Percentiles rank a stretch among this genome's conserved stretches.
These are phyloP conservation scores for Pleurotus eryngii DNA, from an alignment of 768 basidiomycete species.

Conservation along the genomic window DNA sequence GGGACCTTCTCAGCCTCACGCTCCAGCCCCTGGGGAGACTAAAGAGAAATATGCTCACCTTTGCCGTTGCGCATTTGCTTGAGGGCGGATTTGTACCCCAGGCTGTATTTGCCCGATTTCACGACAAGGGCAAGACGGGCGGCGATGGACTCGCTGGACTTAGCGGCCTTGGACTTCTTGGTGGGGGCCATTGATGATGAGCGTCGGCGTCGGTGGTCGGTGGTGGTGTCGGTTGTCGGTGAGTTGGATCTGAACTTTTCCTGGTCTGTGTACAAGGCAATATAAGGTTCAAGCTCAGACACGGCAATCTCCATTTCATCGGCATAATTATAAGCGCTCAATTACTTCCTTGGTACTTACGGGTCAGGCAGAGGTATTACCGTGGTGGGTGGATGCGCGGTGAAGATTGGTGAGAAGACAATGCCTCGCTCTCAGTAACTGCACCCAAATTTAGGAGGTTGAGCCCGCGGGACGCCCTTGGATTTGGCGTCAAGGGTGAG, in stretches of 20 bases:
- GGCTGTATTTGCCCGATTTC: conserved; percentile 96
- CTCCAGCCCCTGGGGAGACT: conserved; percentile 88
- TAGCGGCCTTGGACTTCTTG: conserved; percentile 93
- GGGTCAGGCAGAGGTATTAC: too few relatives aligned
- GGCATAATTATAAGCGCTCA: too few relatives aligned
- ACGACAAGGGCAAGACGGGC: conserved; percentile 93
- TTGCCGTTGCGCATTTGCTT: conserved; percentile 98
- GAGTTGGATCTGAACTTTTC: background rate
- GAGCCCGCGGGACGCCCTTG: too few relatives aligned
- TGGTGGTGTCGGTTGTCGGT: background rate
- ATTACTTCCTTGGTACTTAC: too few relatives aligned
- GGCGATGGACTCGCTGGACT: conserved; percentile 91
- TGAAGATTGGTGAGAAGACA: too few relatives aligned
- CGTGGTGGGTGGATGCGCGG: too few relatives aligned
- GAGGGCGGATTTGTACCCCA: conserved; percentile 97
- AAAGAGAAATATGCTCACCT: conserved; percentile 59
- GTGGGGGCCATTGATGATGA: conserved; percentile 76
- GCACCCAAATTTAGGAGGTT: too few relatives aligned
- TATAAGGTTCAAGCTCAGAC: background rate
- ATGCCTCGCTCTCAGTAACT: too few relatives aligned
- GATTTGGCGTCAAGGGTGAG: too few relatives aligned
- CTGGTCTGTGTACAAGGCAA: background rate
- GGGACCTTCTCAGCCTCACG: conserved; percentile 99
- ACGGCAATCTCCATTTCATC: background rate
- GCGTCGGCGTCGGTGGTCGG: background rate